Base-by-base conservation (phyloP, 495 filamentous ascomycete species). In the Xylaria venustula region DNA sequence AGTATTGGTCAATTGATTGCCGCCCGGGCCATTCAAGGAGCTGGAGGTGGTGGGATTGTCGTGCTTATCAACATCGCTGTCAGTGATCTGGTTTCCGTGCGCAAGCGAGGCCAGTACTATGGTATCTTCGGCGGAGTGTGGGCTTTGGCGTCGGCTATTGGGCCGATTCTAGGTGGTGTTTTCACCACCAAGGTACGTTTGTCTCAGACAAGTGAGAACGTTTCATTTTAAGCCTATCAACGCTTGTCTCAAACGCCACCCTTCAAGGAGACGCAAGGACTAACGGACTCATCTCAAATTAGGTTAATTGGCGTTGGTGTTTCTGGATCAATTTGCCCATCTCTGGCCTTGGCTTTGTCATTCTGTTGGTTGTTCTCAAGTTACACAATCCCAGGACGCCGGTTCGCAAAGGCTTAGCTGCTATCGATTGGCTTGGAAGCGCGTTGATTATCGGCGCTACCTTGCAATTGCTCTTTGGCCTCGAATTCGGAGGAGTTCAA, bases 41-140 rank as follows among this genome's bases (percentile, higher is more conserved):
- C 87, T 20, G 91, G 90, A 17, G 90, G 88, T 42, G 91, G 91
- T 58, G 91, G 91, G 2, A 81, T 93, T 47, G 78, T 94, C 11
- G 85, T 89, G 14, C 73, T 96, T 58, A 85, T 88, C 25, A 92
- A 94, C 70, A 92, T 96, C 61, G 83, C 79, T 62, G 90, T 96
- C 49, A 82, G 85, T 2, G 91, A 95, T 76, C 65, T 92, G 44
- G 90, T 92, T 72, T 87, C 85, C 53, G 78, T 89, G 75, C 76
- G 72, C 52, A 71, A 75, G 84, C 85, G 90, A 66, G 88, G 64
- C 79, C 90, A 70, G 76, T 86, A 77, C 28, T 77, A 71, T 62
- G 76, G 74, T 14, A 66, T 77, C 23, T 69, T 90, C 52, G 88
- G 88, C 12, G 82, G 83, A 14, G 84, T 85, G 1, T 93, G 88